Evolutionary conservation across 495 filamentous ascomycete genomes (phyloP).

Genomic region (Penicillium chermesinum): DNA sequence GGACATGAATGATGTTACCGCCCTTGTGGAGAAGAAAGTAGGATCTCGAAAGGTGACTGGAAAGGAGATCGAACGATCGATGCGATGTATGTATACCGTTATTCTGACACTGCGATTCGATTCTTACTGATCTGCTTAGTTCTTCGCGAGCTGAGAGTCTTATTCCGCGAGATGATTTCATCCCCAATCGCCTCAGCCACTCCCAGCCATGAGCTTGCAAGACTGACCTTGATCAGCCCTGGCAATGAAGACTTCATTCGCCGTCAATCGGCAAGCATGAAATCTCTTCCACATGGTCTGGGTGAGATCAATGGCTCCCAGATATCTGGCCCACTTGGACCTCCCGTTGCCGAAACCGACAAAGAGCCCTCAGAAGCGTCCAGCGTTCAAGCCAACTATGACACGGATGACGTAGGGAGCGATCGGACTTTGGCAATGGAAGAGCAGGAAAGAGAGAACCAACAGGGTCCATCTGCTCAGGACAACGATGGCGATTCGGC

Average conservation of each 20-base stretch:
- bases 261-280: conserved; percentile 49
- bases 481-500: neutral
- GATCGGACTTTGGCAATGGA: conserved; percentile 51
- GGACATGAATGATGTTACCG: conserved; percentile 52
- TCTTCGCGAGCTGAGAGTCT: conserved; percentile 59
- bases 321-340: conserved; percentile 47
- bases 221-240: conserved; percentile 66
- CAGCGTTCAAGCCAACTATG: conserved; percentile 14
- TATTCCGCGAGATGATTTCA: conserved; percentile 70
- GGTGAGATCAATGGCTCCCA: conserved; percentile 50
- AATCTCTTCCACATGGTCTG: conserved; percentile 32
- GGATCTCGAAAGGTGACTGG: conserved; percentile 54
- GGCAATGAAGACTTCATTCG: conserved; percentile 54
- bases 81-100: conserved; percentile 55
- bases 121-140: conserved; percentile 40
- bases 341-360: conserved; percentile 22
- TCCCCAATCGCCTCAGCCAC: conserved; percentile 48
- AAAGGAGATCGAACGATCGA: conserved; percentile 62
- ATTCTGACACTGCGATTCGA: neutral
- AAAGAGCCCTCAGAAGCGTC: conserved; percentile 9
- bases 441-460: conserved; percentile 7
- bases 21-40: conserved; percentile 57
- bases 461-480: neutral
- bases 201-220: conserved; percentile 75
- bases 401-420: conserved; percentile 33